phyloP scores from a whole-genome alignment of 345 rosid species.

The Eucalyptus camaldulensis region DNA sequence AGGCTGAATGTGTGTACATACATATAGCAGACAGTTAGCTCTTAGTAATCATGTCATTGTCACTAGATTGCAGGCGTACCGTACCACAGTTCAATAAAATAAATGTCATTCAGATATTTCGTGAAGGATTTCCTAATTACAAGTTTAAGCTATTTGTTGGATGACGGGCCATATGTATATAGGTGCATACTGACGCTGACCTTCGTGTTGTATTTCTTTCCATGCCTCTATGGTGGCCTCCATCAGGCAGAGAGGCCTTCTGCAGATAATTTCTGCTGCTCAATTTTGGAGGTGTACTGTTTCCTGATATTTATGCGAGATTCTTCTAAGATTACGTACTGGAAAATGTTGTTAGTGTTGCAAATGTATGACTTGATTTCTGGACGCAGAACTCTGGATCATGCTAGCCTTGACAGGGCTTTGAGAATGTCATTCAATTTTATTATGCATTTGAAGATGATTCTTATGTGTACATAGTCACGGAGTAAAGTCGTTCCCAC shows the following conservation, averaged over 20 bases:
- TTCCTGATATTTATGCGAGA: neutral
- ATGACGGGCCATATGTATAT: neutral
- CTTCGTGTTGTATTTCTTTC: fast-evolving
- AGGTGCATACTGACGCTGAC: fast-evolving
- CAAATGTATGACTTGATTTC: neutral
- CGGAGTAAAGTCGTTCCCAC: slow-evolving; percentile 15
- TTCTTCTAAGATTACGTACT: neutral
- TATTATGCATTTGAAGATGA: slow-evolving; percentile 42
- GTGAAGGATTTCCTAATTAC: neutral
- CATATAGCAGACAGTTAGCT: neutral
- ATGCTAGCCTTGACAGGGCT: slow-evolving; percentile 45
- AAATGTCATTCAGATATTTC: neutral
- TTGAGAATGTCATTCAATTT: slow-evolving; percentile 51
- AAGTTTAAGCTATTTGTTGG: neutral
- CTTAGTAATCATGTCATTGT: neutral
- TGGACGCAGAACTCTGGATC: slow-evolving; percentile 39
- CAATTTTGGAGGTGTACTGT: neutral
- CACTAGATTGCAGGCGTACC: neutral
- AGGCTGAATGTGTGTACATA: neutral
- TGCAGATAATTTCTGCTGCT: neutral
- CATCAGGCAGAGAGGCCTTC: neutral
- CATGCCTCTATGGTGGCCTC: neutral
- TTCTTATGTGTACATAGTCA: slow-evolving; percentile 19
- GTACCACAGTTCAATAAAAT: neutral
- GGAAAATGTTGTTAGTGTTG: neutral